Conservation (phyloP, 1,284 basidiomycete species). For the Butyriboletus pseudospeciosus region DNA sequence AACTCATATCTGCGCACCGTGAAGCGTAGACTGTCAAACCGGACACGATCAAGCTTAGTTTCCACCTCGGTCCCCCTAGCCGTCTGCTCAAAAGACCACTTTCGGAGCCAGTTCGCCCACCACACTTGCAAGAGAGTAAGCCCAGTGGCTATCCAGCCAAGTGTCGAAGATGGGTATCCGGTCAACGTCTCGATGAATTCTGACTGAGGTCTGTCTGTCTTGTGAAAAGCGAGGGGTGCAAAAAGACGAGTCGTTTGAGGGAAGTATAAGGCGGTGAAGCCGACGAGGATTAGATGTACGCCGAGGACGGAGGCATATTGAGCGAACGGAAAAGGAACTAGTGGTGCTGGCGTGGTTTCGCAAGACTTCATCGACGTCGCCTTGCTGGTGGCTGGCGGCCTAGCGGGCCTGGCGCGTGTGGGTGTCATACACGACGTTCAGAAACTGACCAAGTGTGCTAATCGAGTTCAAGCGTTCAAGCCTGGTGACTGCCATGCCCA, state of each 20-base stretch:
- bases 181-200: slow-evolving; percentile 67
- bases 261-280: slow-evolving; percentile 61
- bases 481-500: too few species aligned
- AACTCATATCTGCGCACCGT: slow-evolving; percentile 33
- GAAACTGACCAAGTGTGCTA: background rate
- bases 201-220: slow-evolving; percentile 59
- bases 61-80: slow-evolving; percentile 33
- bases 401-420: background rate
- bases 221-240: slow-evolving; percentile 27
- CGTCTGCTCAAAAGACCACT: slow-evolving; percentile 45
- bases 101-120: slow-evolving; percentile 67
- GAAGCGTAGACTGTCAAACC: slow-evolving; percentile 26
- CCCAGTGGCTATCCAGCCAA: slow-evolving; percentile 60
- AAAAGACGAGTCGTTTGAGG: slow-evolving; percentile 56
- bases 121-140: slow-evolving; percentile 58
- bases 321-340: slow-evolving; percentile 39
- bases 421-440: slow-evolving; percentile 5
- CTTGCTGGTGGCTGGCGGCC: background rate
- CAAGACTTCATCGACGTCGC: background rate
- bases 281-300: slow-evolving; percentile 64
- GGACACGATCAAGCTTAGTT: slow-evolving; percentile 39
- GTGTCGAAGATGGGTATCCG: slow-evolving; percentile 54
- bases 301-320: slow-evolving; percentile 71
- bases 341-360: background rate
- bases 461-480: background rate